These are phyloP conservation scores for Ceriops zippeliana DNA, from an alignment of 345 rosid species.

Conservation along the genomic window DNA sequence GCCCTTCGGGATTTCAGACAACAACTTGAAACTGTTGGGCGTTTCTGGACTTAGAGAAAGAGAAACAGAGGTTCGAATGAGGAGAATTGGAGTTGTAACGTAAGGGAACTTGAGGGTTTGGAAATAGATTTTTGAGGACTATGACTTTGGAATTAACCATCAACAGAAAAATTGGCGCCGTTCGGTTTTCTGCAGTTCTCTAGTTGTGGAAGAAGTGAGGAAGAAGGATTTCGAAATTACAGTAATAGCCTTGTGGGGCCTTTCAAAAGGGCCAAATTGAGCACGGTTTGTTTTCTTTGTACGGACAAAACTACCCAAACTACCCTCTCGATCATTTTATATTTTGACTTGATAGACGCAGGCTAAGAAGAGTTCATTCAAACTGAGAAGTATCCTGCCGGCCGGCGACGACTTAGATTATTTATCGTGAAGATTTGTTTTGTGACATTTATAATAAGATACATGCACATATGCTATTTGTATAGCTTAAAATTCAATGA, in stretches of 20 bases:
- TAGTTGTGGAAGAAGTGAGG: conserved; percentile 11
- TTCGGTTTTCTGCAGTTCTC: neutral
- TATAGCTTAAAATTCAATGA: no score
- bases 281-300: neutral
- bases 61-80: neutral
- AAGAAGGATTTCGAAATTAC: conserved; percentile 1
- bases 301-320: conserved; percentile 15
- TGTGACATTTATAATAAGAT: no score
- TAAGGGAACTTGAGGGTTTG: neutral
- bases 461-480: no score
- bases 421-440: no score
- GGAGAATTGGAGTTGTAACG: neutral
- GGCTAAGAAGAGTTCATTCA: no score
- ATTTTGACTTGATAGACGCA: no score
- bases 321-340: neutral
- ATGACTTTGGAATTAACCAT: neutral
- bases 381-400: no score
- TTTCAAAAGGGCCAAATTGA: neutral
- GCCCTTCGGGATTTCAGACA: neutral
- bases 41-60: neutral
- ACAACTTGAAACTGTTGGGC: no score
- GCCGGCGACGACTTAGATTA: no score
- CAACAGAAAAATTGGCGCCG: conserved; percentile 6
- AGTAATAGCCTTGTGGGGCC: conserved; percentile 1
- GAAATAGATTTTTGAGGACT: neutral